A percentile compares a stretch with the other conserved stretches of the same genome.
These are phyloP conservation scores for Lentinula lateritia DNA, from an alignment of 768 basidiomycete genomes.

Conservation along the genomic window DNA sequence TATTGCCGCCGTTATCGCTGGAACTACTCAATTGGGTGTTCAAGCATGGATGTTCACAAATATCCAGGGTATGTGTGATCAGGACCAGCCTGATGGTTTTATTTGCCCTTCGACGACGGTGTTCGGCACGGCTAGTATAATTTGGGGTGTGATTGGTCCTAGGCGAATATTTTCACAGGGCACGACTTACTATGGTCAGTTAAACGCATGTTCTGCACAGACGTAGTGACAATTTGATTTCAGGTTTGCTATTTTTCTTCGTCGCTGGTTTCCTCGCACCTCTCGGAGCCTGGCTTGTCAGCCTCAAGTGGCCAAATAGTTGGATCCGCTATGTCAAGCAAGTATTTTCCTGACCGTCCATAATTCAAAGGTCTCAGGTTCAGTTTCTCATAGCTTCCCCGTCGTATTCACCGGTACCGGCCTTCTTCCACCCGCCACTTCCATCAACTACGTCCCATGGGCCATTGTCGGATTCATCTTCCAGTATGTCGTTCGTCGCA, in stretches of 20 bases:
- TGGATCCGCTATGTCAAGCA: conserved; percentile 61
- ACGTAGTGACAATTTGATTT: conserved; percentile 10
- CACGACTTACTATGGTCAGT: conserved; percentile 47
- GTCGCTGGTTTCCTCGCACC: conserved; percentile 66
- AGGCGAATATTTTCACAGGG: conserved; percentile 63
- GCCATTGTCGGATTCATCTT: conserved; percentile 53
- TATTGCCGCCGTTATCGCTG: conserved; percentile 60
- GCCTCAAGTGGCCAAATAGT: conserved; percentile 57
- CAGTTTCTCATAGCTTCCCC: conserved; percentile 30
- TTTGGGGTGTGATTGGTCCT: conserved; percentile 84
- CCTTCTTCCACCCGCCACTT: conserved; percentile 59
- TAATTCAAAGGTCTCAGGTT: background rate
- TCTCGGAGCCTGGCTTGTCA: conserved; percentile 44
- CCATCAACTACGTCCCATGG: conserved; percentile 67
- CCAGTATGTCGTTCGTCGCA: conserved; percentile 52
- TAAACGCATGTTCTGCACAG: background rate
- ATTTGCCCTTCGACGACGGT: conserved; percentile 67
- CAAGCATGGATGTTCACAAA: conserved; percentile 70
- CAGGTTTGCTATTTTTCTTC: conserved; percentile 70
- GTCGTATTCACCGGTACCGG: conserved; percentile 58
- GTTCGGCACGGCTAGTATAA: conserved; percentile 74
- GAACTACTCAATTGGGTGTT: conserved; percentile 70
- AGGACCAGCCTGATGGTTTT: conserved; percentile 54
- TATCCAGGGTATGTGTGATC: conserved; percentile 50
- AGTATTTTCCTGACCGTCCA: conserved; percentile 14